Conservation (phyloP, 225 moss, liverwort and hornwort genomes). For the Lunularia cruciata region DNA sequence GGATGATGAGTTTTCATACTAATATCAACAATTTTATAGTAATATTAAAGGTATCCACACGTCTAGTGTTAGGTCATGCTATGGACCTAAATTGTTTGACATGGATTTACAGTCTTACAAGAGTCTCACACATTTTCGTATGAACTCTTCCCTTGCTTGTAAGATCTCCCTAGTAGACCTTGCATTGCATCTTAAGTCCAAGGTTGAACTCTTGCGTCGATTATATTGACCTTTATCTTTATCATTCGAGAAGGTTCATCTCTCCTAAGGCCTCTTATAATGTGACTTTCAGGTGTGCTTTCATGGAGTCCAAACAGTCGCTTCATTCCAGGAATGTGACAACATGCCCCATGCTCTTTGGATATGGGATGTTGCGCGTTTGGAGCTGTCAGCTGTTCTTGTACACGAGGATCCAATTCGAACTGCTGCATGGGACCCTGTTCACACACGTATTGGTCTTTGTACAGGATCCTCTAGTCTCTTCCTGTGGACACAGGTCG, state of each 20-base stretch:
- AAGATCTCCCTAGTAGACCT: too few relatives aligned
- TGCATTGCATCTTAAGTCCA: too few relatives aligned
- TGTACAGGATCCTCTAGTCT: slow-evolving; percentile 78
- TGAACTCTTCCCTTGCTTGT: too few relatives aligned
- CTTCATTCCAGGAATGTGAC: slow-evolving; percentile 75
- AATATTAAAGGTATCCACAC: too few relatives aligned
- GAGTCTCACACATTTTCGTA: too few relatives aligned
- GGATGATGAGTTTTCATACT: too few relatives aligned
- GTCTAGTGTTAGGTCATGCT: too few relatives aligned
- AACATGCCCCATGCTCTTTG: slow-evolving; percentile 89
- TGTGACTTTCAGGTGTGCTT: slow-evolving; percentile 57
- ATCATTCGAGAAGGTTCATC: too few relatives aligned
- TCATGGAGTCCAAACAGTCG: slow-evolving; percentile 85
- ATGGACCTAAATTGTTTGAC: too few relatives aligned
- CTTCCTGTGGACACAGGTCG: slow-evolving; percentile 85
- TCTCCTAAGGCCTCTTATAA: not conserved
- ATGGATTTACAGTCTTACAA: too few relatives aligned
- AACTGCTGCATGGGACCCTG: slow-evolving; percentile 75
- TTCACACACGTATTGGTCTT: slow-evolving; percentile 69
- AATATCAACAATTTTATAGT: too few relatives aligned
- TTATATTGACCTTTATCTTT: too few relatives aligned
- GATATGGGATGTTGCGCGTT: slow-evolving; percentile 83
- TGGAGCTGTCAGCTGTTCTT: slow-evolving; percentile 75
- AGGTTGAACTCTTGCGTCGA: not conserved
- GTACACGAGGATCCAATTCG: slow-evolving; percentile 79